Evolutionary conservation across 352 stramenopile species (phyloP).

Genomic region (Pythium aquatile): DNA sequence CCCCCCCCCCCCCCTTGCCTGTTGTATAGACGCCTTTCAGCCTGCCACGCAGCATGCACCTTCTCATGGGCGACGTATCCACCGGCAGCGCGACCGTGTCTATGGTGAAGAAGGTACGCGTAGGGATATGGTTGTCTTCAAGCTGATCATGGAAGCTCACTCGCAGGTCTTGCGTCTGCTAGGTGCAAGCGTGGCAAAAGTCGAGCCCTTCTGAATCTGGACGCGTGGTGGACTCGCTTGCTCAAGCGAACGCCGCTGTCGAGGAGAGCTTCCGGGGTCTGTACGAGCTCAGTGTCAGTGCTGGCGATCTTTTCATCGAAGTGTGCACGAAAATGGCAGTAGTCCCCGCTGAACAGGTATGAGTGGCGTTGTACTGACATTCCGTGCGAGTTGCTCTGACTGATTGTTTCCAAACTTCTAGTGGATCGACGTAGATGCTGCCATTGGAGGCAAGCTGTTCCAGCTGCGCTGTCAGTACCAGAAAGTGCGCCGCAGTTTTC

Average conservation of each 20-base stretch:
- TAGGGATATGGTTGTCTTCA: constrained; percentile 23
- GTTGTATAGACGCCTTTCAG: constrained; percentile 46
- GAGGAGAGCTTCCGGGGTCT: constrained; percentile 28
- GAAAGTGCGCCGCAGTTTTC: constrained; percentile 76
- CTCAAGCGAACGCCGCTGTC: constrained; percentile 37
- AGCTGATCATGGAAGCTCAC: background rate
- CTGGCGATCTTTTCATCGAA: background rate
- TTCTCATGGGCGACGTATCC: constrained; percentile 96
- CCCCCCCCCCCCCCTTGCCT: background rate
- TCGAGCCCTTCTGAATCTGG: constrained; percentile 31
- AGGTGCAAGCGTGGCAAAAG: constrained; percentile 40
- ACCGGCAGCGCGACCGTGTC: constrained; percentile 90
- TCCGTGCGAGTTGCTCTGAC: background rate
- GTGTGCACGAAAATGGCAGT: constrained; percentile 12
- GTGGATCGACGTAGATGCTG: constrained; percentile 41
- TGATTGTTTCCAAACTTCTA: constrained; percentile 12
- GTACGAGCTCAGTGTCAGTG: background rate
- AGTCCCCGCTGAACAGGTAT: constrained; percentile 14
- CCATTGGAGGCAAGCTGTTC: constrained; percentile 43
- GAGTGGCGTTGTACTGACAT: background rate
- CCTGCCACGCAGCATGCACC: constrained; percentile 70
- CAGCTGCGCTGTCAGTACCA: constrained; percentile 74
- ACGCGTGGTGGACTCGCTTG: constrained; percentile 35
- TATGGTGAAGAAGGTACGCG: constrained; percentile 76
- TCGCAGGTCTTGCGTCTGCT: background rate